Base-by-base conservation (phyloP, 2,329 filamentous ascomycete genomes). In the Botrytis galanthina region DNA sequence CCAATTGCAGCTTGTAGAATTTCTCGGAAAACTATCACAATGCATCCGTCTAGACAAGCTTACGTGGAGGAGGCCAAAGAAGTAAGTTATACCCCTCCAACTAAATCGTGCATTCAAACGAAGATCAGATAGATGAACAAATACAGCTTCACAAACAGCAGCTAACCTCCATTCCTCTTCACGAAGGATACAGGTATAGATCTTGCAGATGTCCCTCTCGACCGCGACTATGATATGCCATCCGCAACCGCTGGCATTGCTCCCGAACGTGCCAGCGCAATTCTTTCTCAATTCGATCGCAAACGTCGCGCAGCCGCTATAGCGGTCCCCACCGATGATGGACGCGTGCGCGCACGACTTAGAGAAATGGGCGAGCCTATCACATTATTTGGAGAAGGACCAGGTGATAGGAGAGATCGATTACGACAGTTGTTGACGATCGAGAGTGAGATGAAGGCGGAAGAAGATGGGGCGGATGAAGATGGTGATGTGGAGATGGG, bases 311-410 rank as follows among this genome's bases (percentile, higher is more conserved):
- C 94, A 18, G 94, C 94, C 29, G 92, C 92, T 18, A 93, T 98
- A 78, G 92, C 93, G 20, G 96, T 99, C 5, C 96, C 95, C 0
- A 99, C 97, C 72, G 95, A 98, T 81, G 96, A 99, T 85, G 91
- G 88, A 75, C 90, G 93, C 79, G 95, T 99, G 66, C 92, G 94
- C 75, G 86, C 90, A 54, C 90, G 89, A 77, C 87, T 98, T 74
- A 90, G 96, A 77, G 92, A 96, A 79, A 87, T 97, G 76, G 94
- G 93, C n/a, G 93, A 99, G 81, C 96, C 96, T 18, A 90, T 98
- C 72, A 99, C 95, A 0, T 86, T 98, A 0, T 99, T 99, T 77
- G 96, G 95, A 74, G 96, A 99, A 84, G 93, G 93, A 0, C 91
- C 91, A 1, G 91, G 89, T 39, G 95, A 98, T 79, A 87, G 96